Evolutionary conservation across 2,329 filamentous ascomycete genomes (phyloP).

Genomic region (Pestalotiopsis sp.): DNA sequence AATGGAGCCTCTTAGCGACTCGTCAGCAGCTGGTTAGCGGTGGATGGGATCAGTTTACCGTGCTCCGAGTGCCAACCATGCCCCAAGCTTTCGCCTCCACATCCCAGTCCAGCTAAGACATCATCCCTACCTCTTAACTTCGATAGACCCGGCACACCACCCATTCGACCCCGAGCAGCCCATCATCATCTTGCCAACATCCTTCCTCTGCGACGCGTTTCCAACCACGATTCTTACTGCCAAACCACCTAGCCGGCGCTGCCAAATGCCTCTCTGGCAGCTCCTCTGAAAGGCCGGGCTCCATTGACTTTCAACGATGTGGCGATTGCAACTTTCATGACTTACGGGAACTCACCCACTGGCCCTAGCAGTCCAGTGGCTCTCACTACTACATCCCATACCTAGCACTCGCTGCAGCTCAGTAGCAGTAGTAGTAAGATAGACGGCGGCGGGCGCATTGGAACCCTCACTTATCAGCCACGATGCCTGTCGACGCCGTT

Average conservation of each 20-base stretch:
- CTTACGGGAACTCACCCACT: conserved; percentile 6
- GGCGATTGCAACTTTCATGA: conserved; percentile 3
- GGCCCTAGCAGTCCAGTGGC: conserved; percentile 5
- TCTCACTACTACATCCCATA: neutral
- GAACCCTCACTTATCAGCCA: conserved; percentile 16
- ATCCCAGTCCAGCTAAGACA: conserved; percentile 9
- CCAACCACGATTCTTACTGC: neutral
- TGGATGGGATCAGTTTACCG: neutral
- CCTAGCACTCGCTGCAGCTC: neutral
- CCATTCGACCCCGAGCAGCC: neutral
- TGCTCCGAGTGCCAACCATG: neutral
- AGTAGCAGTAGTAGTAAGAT: neutral
- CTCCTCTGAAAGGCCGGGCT: neutral
- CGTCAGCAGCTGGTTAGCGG: neutral
- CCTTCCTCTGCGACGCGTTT: neutral
- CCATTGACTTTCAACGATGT: neutral
- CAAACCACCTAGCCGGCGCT: neutral
- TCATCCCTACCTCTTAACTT: conserved; percentile 10
- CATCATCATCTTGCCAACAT: neutral
- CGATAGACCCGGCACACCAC: neutral
- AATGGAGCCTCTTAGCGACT: neutral
- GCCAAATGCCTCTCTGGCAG: neutral
- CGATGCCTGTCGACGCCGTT: conserved; percentile 52
- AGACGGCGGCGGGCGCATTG: neutral
- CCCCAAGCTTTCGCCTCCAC: neutral